Evolutionary conservation across 805 yeast species (phyloP).

Genomic region (Cyberlindnera japonica): DNA sequence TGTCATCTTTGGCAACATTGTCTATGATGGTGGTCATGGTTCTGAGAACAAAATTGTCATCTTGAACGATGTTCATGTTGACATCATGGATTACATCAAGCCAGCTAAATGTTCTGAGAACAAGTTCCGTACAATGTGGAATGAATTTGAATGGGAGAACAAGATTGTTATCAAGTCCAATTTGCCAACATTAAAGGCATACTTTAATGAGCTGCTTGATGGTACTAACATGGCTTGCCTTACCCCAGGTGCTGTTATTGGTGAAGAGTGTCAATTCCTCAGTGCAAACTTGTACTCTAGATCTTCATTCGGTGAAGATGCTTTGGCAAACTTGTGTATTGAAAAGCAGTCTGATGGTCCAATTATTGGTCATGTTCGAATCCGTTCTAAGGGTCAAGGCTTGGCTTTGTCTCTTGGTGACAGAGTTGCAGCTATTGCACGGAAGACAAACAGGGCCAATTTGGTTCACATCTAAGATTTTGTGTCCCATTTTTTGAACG

Average conservation of each 20-base stretch:
- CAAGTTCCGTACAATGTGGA: slow-evolving; percentile 97
- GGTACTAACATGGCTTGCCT: slow-evolving; percentile 93
- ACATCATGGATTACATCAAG: slow-evolving; percentile 94
- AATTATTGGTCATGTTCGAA: slow-evolving; percentile 90
- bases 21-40: slow-evolving; percentile 94
- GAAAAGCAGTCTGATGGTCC: slow-evolving; percentile 75
- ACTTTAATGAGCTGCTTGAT: slow-evolving; percentile 67
- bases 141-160: slow-evolving; percentile 99
- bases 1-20: slow-evolving; percentile 94
- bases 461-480: slow-evolving; percentile 30
- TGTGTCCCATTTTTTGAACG: no score
- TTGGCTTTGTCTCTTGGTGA: slow-evolving; percentile 94
- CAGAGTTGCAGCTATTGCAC: slow-evolving; percentile 80
- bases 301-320: slow-evolving; percentile 96
- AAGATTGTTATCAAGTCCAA: slow-evolving; percentile 83
- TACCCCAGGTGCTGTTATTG: slow-evolving; percentile 88
- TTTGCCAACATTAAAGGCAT: slow-evolving; percentile 64
- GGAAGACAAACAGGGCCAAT: slow-evolving; percentile 43
- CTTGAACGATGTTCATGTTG: slow-evolving; percentile 90
- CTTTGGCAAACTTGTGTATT: slow-evolving; percentile 90
- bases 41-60: slow-evolving; percentile 87
- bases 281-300: slow-evolving; percentile 92
- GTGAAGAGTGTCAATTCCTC: slow-evolving; percentile 85
- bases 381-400: slow-evolving; percentile 97
- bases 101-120: slow-evolving; percentile 90